Percentiles rank a stretch among this genome's conserved stretches.
Evolutionary conservation across 1,284 basidiomycete genomes (phyloP).

Genomic region (Thecaphora frezii): DNA sequence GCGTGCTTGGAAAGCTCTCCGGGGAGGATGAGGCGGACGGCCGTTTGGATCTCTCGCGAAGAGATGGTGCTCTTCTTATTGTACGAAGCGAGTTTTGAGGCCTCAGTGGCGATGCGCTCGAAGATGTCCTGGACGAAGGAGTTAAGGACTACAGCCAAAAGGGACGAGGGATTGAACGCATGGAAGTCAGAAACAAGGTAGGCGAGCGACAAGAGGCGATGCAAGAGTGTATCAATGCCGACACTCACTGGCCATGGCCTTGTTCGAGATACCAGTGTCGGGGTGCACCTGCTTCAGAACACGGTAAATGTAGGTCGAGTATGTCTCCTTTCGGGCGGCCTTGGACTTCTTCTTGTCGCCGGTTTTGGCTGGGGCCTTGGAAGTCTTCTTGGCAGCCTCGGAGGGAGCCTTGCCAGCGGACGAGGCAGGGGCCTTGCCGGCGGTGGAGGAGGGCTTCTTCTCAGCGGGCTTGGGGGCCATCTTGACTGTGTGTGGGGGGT

Average conservation of each 20-base stretch:
- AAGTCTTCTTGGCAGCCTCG: conserved; percentile 68
- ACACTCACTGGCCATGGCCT: conserved; percentile 61
- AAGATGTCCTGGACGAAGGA: conserved; percentile 63
- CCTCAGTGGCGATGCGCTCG: conserved; percentile 61
- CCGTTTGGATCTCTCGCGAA: conserved; percentile 60
- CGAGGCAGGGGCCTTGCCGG: conserved; percentile 65
- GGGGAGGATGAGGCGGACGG: conserved; percentile 58
- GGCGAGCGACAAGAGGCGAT: no score
- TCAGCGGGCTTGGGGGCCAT: conserved; percentile 58
- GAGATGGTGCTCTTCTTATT: conserved; percentile 60
- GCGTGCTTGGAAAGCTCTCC: conserved; percentile 79
- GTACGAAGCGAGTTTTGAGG: conserved; percentile 59
- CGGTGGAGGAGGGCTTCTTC: conserved; percentile 65
- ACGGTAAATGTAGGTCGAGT: conserved; percentile 61
- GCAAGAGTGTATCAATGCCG: no score
- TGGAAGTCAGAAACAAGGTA: background rate
- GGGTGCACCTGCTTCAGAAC: conserved; percentile 67
- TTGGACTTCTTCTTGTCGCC: conserved; percentile 68
- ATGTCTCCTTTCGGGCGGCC: conserved; percentile 67
- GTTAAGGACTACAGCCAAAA: conserved; percentile 36
- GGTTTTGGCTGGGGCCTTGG: conserved; percentile 62
- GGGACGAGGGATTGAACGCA: background rate
- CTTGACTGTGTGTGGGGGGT: conserved; percentile 15
- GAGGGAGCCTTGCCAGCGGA: conserved; percentile 60
- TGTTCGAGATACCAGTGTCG: conserved; percentile 63